A percentile compares a stretch with the other conserved stretches of the same genome.
These are phyloP conservation scores for Puccinia novopanici DNA, from an alignment of 1,284 basidiomycete genomes.

Conservation along the genomic window DNA sequence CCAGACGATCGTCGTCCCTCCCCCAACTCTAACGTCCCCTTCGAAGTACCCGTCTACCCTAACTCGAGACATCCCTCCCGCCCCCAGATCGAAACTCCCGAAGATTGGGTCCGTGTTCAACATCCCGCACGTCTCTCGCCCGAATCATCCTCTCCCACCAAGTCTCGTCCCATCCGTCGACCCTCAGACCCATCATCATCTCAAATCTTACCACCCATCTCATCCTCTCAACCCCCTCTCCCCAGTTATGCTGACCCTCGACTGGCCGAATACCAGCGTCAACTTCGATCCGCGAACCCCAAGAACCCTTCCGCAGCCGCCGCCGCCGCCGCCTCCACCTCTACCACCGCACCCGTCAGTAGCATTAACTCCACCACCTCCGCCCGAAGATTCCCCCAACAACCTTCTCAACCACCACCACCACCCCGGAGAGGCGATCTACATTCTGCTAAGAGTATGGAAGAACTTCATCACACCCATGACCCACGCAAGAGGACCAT, in stretches of 20 bases:
- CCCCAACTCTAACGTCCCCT: slow-evolving; percentile 28
- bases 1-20: slow-evolving; percentile 32
- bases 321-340: background rate
- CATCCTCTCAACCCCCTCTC: slow-evolving; percentile 27
- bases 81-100: slow-evolving; percentile 24
- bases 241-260: slow-evolving; percentile 20
- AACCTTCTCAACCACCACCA: background rate
- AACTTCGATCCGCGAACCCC: slow-evolving; percentile 2
- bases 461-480: slow-evolving; percentile 23
- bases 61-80: slow-evolving; percentile 16
- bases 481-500: slow-evolving; percentile 18
- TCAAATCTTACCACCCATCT: background rate
- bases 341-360: background rate
- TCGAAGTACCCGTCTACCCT: slow-evolving; percentile 31
- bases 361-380: background rate
- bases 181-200: slow-evolving; percentile 32
- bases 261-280: slow-evolving; percentile 4
- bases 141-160: slow-evolving; percentile 20
- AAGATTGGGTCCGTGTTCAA: slow-evolving; percentile 33
- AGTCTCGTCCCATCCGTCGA: slow-evolving; percentile 22
- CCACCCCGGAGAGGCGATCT: slow-evolving; percentile 21
- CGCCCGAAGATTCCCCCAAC: background rate
- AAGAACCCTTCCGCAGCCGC: background rate
- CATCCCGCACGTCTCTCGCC: slow-evolving; percentile 24
- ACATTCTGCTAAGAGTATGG: slow-evolving; percentile 49